Percentiles rank a stretch among this genome's conserved stretches.
Conservation (phyloP, 2,329 filamentous ascomycete genomes). For the Nigrospora osmanthi region DNA sequence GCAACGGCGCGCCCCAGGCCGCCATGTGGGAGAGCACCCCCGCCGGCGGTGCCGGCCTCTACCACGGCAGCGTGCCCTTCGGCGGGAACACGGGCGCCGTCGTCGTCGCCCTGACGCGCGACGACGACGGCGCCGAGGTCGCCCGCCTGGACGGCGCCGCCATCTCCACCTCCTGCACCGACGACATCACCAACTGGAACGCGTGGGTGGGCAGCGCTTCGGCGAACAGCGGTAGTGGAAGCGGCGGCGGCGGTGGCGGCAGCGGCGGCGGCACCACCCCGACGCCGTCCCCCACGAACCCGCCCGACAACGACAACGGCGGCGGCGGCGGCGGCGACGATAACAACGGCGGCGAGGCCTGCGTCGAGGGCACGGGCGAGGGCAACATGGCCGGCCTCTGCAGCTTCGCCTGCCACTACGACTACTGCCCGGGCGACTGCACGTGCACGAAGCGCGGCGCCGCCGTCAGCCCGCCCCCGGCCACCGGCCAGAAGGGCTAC, state of each 20-base stretch:
- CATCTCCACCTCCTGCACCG: constrained; percentile 15
- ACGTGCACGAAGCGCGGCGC: constrained; percentile 11
- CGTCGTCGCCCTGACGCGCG: constrained; percentile 4
- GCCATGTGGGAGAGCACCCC: not conserved
- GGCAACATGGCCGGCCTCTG: constrained; percentile 15
- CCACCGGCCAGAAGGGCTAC: constrained; percentile 8
- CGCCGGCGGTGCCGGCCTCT: not conserved
- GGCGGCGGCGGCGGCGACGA: constrained; percentile 5
- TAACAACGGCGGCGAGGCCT: constrained; percentile 10
- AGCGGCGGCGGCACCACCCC: not conserved
- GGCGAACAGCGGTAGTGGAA: too few species aligned
- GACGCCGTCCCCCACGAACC: not conserved
- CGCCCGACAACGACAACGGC: constrained; percentile 10
- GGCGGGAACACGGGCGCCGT: not conserved
- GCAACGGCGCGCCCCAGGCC: constrained; percentile 1
- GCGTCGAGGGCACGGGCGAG: constrained; percentile 12
- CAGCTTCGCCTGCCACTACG: constrained; percentile 14
- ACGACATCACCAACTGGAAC: constrained; percentile 25
- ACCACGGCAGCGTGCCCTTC: not conserved
- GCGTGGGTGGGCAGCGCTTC: constrained; percentile 23
- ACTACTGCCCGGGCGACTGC: constrained; percentile 19
- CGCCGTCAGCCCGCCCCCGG: constrained; percentile 1
- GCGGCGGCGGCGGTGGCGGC: not conserved
- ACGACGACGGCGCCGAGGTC: constrained; percentile 9
- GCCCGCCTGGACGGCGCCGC: constrained; percentile 13